Evolutionary conservation across 2,329 filamentous ascomycete species (phyloP).

Genomic region (Metarhizium brunneum): DNA sequence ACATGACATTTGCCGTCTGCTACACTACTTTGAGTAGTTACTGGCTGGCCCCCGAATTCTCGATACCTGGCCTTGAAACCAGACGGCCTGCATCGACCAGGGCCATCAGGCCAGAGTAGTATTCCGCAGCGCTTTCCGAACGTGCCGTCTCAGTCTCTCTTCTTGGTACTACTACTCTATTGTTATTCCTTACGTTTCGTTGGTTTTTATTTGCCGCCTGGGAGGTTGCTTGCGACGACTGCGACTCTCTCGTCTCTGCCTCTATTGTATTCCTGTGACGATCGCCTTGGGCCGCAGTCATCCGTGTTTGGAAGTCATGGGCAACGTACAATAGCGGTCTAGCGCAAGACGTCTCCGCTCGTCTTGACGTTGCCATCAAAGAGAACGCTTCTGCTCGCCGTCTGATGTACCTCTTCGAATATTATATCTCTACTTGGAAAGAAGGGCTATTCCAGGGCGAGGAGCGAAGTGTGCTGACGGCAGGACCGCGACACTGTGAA

Average conservation of each 20-base stretch:
- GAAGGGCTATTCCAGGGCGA: slow-evolving; percentile 24
- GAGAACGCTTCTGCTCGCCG: background rate
- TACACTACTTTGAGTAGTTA: too few species aligned
- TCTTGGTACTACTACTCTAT: background rate
- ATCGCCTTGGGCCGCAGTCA: background rate
- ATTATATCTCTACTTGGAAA: background rate
- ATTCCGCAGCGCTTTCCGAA: background rate
- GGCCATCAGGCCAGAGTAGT: background rate
- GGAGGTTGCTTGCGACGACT: background rate
- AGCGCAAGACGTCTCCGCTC: background rate
- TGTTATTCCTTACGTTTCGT: background rate
- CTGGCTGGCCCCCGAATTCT: too few species aligned
- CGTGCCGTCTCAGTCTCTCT: background rate
- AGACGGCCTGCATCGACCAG: background rate
- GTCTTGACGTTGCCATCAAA: too few species aligned
- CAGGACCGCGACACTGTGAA: slow-evolving; percentile 22
- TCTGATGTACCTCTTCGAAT: background rate
- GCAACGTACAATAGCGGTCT: background rate
- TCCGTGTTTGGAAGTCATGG: background rate
- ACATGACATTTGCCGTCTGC: background rate
- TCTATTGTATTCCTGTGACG: background rate
- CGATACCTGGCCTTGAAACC: background rate
- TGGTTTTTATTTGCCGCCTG: background rate
- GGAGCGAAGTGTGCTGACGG: slow-evolving; percentile 35
- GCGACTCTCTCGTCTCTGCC: background rate